phyloP scores from a whole-genome alignment of 371 early-diverging fungal species.

The Mortierella sp. region DNA sequence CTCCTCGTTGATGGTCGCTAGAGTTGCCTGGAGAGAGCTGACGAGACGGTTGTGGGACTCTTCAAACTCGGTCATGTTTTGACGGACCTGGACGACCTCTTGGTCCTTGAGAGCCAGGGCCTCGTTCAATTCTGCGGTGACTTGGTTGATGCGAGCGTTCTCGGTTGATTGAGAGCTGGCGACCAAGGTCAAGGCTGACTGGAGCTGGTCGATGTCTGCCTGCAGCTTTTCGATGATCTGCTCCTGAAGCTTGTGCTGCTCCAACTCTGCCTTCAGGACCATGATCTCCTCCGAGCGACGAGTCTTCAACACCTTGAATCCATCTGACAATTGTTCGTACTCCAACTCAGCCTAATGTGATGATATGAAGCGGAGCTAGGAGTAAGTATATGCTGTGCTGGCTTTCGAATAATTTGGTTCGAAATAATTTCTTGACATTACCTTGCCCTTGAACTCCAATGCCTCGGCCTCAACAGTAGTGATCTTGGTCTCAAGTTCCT shows the following conservation, averaged over 20 bases:
- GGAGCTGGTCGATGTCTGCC: slow-evolving; percentile 47
- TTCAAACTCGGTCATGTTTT: slow-evolving; percentile 58
- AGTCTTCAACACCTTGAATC: slow-evolving; percentile 52
- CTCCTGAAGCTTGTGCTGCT: slow-evolving; percentile 57
- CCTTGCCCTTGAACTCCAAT: slow-evolving; percentile 56
- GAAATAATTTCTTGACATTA: slow-evolving; percentile 2
- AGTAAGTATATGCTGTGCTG: background rate
- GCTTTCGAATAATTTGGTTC: background rate
- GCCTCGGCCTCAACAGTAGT: slow-evolving; percentile 53
- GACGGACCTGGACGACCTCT: slow-evolving; percentile 51
- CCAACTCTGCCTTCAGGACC: slow-evolving; percentile 46
- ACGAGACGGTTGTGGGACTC: slow-evolving; percentile 55
- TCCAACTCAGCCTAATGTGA: slow-evolving; percentile 42
- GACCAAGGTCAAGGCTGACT: slow-evolving; percentile 33
- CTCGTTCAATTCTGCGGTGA: slow-evolving; percentile 53
- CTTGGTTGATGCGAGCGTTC: slow-evolving; percentile 51
- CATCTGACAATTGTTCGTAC: slow-evolving; percentile 51
- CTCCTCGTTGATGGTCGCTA: slow-evolving; percentile 55
- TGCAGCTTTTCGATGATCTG: slow-evolving; percentile 57
- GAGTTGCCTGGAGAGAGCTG: slow-evolving; percentile 47
- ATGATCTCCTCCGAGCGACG: slow-evolving; percentile 55
- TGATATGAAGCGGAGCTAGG: background rate
- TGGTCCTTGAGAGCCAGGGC: slow-evolving; percentile 54
- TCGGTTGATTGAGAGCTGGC: slow-evolving; percentile 49
- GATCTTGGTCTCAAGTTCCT: slow-evolving; percentile 52